A percentile compares a stretch with the other conserved stretches of the same genome.
These are phyloP conservation scores for Trichoderma harzianum DNA, from an alignment of 2,329 filamentous ascomycete species.

Conservation along the genomic window DNA sequence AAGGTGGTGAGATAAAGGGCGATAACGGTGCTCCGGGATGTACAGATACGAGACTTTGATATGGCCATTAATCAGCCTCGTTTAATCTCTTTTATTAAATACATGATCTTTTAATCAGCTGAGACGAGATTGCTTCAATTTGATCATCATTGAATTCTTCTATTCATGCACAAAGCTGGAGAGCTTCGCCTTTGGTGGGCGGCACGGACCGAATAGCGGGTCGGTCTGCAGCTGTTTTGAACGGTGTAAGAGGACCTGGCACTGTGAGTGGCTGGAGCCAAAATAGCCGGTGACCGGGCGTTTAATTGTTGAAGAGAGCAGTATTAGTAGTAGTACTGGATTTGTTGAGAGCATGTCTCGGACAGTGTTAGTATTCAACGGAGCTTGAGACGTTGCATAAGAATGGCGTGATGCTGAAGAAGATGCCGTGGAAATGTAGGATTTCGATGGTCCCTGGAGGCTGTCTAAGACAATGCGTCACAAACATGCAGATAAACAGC, in stretches of 20 bases:
- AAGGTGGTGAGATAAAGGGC: neutral
- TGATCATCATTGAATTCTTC: neutral
- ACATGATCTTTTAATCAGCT: neutral
- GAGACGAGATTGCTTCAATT: neutral
- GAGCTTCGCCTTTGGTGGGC: neutral
- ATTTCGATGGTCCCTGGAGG: neutral
- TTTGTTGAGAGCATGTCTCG: neutral
- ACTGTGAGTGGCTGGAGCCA: neutral
- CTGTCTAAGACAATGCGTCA: neutral
- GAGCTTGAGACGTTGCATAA: neutral
- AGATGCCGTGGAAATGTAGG: neutral
- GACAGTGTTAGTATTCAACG: neutral
- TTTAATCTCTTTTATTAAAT: neutral
- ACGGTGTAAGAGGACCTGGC: neutral
- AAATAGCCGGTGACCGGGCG: neutral
- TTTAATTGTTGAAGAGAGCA: neutral
- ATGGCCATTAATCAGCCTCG: neutral
- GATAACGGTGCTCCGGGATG: neutral
- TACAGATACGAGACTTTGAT: neutral
- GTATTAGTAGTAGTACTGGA: neutral
- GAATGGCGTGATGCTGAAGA: neutral
- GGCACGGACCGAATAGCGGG: constrained; percentile 14
- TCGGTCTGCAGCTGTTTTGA: neutral
- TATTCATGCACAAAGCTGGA: neutral
- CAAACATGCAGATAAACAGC: neutral